Base-by-base conservation (phyloP, 306 rosid genomes). In the Gillenia trifoliata region DNA sequence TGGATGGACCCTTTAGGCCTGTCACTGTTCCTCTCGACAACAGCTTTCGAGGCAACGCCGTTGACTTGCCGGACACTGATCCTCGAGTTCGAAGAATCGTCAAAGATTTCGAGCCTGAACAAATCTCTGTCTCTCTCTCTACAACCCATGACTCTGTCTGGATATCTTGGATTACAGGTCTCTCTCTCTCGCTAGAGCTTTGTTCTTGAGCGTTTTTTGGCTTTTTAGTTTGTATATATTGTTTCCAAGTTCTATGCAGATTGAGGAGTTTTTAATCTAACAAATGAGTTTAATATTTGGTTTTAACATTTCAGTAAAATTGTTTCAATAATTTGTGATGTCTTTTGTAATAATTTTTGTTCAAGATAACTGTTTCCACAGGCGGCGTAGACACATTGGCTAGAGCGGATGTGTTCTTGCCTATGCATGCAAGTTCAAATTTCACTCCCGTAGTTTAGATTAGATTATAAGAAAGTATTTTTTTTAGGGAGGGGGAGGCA, bases 151-250 rank as follows among this genome's bases (percentile, higher is more conserved):
- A 77, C 75, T 89, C 96, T 68, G 86, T 88, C 52, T 93, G 92
- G 92, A 78, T 93, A 64, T 93, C 98, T 72, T 93, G 98, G 98
- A 88, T 93, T 6, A 89, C 97, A 72, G 97, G 97, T 91, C 38
- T 79, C 31, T 57, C 45, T 12, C 4, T 54, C 9, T 66, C 19
- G 4, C 16, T 22, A n/a, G n/a, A n/a, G n/a, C n/a, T 62, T 71
- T 4, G 3, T 76, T 8, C 43, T 56, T 28, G 2, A 0, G 20
- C 66, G 71, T 33, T 50, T 6, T 9, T 62, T 59, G 29, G 63
- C 60, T 20, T 52, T 41, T 56, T 4, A 8, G 3, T 28, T 40
- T n/a, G 9, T 20, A 19, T n/a, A 36, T 9, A 19, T 19, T 29
- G 11, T 12, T 57, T 13, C 7, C 22, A 9, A 22, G 9, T 64